Base-by-base conservation (phyloP, 805 yeast genomes). In the Saccharomyces jurei region DNA sequence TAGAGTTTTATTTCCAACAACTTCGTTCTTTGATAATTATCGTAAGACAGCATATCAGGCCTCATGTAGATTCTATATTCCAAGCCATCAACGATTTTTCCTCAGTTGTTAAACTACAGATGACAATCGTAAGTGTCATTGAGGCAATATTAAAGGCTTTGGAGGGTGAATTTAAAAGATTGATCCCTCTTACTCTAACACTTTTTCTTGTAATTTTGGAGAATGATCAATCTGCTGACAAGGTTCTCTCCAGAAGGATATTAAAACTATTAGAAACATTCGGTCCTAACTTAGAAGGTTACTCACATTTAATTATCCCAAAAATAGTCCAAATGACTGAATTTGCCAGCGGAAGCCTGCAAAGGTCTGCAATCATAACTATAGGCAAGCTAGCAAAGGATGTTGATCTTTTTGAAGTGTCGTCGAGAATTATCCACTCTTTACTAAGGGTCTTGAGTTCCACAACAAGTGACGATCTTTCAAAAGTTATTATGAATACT, bases 1-100 rank as follows among this genome's bases (percentile, higher is more conserved):
- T 88, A 14, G 95, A 88, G 62, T 85, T 89, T 52, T 87, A 90
- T 63, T 88, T 92, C 71, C 87, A 89, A 65, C 96, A 91, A 62
- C 73, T 91, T 54, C 84, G 92, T 14, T 83, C 83, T 2, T 74
- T 91, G 58, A 84, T 90, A 9, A 72, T 79, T 21, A 89, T 89
- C 58, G 96, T 92, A 26, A 88, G 86, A 60, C 94, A 89, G 63
- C 96, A 91, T 66, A 87, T 92, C 17, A 74, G 98, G 51, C 92
- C 94, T 2, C 86, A 82, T 62, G 75, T 90, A 51, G 77, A 81
- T 0, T 87, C 85, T 31, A 83, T 92, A 2, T 86, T 91, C 60
- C 80, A 72, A 1, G 81, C 85, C 0, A 80, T 90, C 52, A 79
- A 80, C 57, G 92, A 86, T 56, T 87, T 81, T 56, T 90, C 89